phyloP scores from a whole-genome alignment of 768 basidiomycete genomes.

The Gymnopilus junonius region DNA sequence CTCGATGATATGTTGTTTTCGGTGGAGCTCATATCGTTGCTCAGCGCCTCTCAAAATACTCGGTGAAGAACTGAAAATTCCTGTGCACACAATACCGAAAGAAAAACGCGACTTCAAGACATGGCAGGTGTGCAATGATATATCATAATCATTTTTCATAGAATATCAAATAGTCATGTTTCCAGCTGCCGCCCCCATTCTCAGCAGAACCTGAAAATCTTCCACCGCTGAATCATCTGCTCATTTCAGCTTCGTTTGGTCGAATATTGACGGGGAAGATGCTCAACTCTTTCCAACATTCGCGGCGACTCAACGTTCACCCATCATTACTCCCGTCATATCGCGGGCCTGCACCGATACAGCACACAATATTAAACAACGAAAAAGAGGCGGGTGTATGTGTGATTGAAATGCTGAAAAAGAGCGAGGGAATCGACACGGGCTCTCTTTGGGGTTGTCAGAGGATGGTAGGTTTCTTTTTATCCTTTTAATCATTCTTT shows the following conservation, averaged over 20 bases:
- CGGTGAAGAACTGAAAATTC: slow-evolving; percentile 55
- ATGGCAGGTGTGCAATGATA: slow-evolving; percentile 57
- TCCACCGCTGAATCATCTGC: slow-evolving; percentile 50
- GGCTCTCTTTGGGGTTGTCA: slow-evolving; percentile 69
- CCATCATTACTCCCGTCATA: slow-evolving; percentile 86
- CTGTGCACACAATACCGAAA: slow-evolving; percentile 64
- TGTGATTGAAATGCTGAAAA: slow-evolving; percentile 76
- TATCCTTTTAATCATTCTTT: not conserved
- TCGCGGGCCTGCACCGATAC: slow-evolving; percentile 92
- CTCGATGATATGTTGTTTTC: not conserved
- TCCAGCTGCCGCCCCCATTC: slow-evolving; percentile 46
- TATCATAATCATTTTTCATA: slow-evolving; percentile 1
- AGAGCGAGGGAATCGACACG: slow-evolving; percentile 74
- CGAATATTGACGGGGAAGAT: slow-evolving; percentile 73
- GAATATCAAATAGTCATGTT: not conserved
- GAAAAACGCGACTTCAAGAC: slow-evolving; percentile 60
- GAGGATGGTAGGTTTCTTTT: slow-evolving; percentile 51
- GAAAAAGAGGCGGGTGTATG: slow-evolving; percentile 78
- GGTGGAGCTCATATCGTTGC: slow-evolving; percentile 2
- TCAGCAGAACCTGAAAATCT: slow-evolving; percentile 18
- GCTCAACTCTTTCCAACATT: slow-evolving; percentile 61
- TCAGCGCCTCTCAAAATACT: slow-evolving; percentile 74
- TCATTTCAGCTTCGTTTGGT: slow-evolving; percentile 91
- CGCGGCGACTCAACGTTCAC: slow-evolving; percentile 81
- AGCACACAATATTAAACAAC: slow-evolving; percentile 75